Base-by-base conservation (phyloP, 352 stramenopile species). In the Phytopythium kandeliae region DNA sequence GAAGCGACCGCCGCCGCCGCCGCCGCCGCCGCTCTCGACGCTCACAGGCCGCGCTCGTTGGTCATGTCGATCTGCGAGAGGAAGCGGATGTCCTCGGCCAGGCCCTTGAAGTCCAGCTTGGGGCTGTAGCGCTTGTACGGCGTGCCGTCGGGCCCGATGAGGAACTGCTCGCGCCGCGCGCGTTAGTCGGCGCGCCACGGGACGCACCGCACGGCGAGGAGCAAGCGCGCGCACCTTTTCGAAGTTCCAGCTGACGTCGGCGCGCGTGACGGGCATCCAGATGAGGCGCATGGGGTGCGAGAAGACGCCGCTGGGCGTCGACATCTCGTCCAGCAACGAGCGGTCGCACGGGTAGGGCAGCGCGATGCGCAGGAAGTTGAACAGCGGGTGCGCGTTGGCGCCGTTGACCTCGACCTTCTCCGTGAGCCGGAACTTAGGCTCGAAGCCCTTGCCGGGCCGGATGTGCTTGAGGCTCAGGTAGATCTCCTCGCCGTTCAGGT, bases 181-280 rank as follows among this genome's bases (percentile, higher is more conserved):
- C 12, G 19, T 54, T 17, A 53, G 28, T 48, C n/a, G 28, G 19
- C 34, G 26, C 8, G 15, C 25, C 10, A 42, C 15, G 10, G 21
- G 11, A 42, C 34, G 17, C 6, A 7, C 7, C n/a, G 12, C 36
- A 28, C 9, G 30, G 17, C 17, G 21, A 42, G 36, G 10, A 16
- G 17, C 28, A 52, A 30, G 16, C 6, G 35, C 5, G 7, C 36
- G 36, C 42, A 87, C 76, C 74, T 91, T 89, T 58, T 91, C 79
- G 66, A 91, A 91, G 59, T 89, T 91, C 79, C 79, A 91, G 58
- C 74, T 87, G 16, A 91, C 65, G 41, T 91, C 79, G 59, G 77
- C 71, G 30, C 79, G 77, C 37, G 79, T 89, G 35, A 91, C 74
- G 21, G 79, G 79, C 79, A 91, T 91, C 79, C 79, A 91, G 43